Evolutionary conservation across 2,329 filamentous ascomycete species (phyloP), one percentile per base, ranked within the genome.

Genomic region (Cryphonectria naterciae): DNA sequence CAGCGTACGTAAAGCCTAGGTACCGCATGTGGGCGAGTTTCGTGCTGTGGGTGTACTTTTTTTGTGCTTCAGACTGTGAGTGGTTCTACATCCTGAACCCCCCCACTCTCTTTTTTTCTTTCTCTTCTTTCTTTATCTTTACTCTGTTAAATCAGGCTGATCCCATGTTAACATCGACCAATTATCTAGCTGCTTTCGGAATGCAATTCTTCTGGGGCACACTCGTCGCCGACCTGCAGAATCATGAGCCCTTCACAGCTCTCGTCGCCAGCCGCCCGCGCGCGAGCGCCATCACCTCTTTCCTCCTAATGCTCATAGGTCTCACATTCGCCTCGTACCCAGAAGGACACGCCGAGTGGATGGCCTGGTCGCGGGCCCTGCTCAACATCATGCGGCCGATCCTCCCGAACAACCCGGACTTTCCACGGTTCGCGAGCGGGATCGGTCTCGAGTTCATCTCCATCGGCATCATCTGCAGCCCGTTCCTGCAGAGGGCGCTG

Each of bases 121-220:
- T n/a, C n/a, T 32, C 32, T 32, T 37, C 1, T 37, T 10, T 73
- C 69, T 70, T 65, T 13, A 15, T 41, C 39, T 37, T 39, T 39
- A n/a, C 61, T 43, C 25, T 37, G 7, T 49, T 15, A 22, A 1
- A 17, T 11, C 25, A 8, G 3, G 54, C 43, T 54, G 61, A 76
- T 77, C 68, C 75, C 63, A 22, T 4, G 2, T 10, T n/a, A 10
- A 6, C 15, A 32, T 22, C 13, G 22, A 32, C 19, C 2, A 2
- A 19, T 22, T 46, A n/a, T n/a, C 46, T 64, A 84, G 82, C 81
- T 41, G 79, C 80, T 49, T 87, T 87, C 72, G 85, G 86, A 65
- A 85, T 87, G 79, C 89, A 89, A 77, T 87, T 90, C 76, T 87
- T 89, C 78, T 86, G 86, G 71, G 89, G 89, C 72, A 88, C 88